Base-by-base conservation (phyloP, 257 asterid species). In the Nemophila menziesii region DNA sequence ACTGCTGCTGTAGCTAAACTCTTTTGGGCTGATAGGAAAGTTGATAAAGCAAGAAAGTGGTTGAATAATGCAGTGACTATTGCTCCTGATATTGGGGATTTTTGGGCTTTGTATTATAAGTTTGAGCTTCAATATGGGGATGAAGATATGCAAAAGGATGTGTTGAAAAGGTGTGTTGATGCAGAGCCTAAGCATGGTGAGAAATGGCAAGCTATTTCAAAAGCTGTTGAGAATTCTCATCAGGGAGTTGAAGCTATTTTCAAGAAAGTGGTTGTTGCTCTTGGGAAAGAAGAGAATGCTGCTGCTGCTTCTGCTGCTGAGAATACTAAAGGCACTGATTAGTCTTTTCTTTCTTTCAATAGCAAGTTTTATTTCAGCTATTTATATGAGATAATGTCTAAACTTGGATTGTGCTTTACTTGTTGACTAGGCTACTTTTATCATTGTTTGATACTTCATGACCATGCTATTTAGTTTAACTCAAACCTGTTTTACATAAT, bases 101-200 rank as follows among this genome's bases (percentile, higher is more conserved):
- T 79, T 54, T 86, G 94, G 97, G 93, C 93, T 0, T 54, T 75
- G 66, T 79, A 70, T 48, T 79, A 77, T 44, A 79, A 83, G 57
- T 79, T 86, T 45, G 94, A 86, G 55, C 71, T 77, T 36, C 89
- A 82, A 46, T 81, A 77, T 14, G 97, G 94, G 0, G 42, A 52
- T 8, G 90, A 78, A 33, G 97, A 83, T 38, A 52, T 55, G 20
- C 87, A 79, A 62, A 83, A 39, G 65, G 95, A 87, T 53, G 89
- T 83, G 3, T 29, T 87, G 60, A 72, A 53, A 57, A 73, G 79
- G 39, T 83, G 97, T 18, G 62, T 83, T 6, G 78, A 79, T 8
- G 78, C 93, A 21, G 97, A 87, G 20, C 97, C 97, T 1, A 87
- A 82, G 74, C 97, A 80, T 16, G 97, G 97, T 0, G 97, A 83